Percentiles rank a stretch among this genome's conserved stretches.
Evolutionary conservation across 2,329 filamentous ascomycete genomes (phyloP).

Genomic region (Cytospora paraplurivora): DNA sequence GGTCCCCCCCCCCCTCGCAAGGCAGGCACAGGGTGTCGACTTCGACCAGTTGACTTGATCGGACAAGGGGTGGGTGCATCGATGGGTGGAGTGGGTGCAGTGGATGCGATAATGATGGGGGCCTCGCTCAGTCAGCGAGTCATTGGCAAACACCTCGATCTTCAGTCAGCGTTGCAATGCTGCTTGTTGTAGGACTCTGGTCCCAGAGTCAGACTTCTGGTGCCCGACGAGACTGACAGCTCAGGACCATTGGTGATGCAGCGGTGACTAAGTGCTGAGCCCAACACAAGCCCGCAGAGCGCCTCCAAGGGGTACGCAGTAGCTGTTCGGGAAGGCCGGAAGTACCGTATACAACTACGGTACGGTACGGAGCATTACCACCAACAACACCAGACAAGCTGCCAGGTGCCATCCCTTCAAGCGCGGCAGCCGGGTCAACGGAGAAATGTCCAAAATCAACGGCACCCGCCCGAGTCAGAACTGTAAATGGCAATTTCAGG

Average conservation of each 20-base stretch:
- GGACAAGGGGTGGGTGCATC: constrained; percentile 22
- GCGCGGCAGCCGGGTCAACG: constrained; percentile 26
- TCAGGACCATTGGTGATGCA: constrained; percentile 9
- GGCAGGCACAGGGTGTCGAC: constrained; percentile 18
- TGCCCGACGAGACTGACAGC: constrained; percentile 7
- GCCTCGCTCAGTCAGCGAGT: constrained; percentile 25
- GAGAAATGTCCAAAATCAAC: constrained; percentile 17
- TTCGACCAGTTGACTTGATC: constrained; percentile 15
- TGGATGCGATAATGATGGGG: constrained; percentile 1
- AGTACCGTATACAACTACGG: constrained; percentile 6
- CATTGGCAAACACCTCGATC: constrained; percentile 23
- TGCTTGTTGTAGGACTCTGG: not conserved
- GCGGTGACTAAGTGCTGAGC: constrained; percentile 22
- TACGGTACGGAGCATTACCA: constrained; percentile 9
- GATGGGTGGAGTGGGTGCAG: not conserved
- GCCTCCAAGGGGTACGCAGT: constrained; percentile 18
- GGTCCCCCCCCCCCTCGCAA: not conserved
- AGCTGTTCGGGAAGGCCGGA: constrained; percentile 20
- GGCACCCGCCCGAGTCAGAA: constrained; percentile 28
- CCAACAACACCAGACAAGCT: constrained; percentile 15
- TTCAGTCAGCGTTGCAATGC: constrained; percentile 14
- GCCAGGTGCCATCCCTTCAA: constrained; percentile 16
- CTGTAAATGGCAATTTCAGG: constrained; percentile 16
- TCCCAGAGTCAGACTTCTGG: constrained; percentile 10
- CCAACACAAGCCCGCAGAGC: constrained; percentile 18